phyloP scores from a whole-genome alignment of 2,329 filamentous ascomycete genomes.

The Neopestalotiopsis clavispora region DNA sequence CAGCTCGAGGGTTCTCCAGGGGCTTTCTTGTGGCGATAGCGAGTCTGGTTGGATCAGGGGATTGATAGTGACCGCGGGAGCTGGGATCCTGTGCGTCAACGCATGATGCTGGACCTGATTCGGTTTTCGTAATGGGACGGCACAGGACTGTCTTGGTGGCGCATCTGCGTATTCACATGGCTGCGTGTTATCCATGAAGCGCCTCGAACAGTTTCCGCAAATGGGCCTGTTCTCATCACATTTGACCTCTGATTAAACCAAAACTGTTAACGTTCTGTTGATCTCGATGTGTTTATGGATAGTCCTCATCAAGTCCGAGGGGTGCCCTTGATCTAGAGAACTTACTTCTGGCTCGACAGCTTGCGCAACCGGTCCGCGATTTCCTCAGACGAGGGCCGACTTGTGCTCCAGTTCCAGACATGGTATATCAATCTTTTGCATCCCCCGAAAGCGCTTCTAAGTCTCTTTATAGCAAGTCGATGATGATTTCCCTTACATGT shows the following conservation, averaged over 20 bases:
- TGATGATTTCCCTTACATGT: no score
- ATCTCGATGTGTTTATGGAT: neutral
- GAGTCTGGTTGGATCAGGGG: neutral
- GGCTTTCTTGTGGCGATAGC: neutral
- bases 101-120: no score
- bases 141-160: neutral
- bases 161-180: neutral
- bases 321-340: no score
- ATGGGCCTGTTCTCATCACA: conserved; percentile 4
- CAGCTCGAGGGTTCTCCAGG: conserved; percentile 17
- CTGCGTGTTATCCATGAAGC: neutral
- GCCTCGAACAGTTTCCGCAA: conserved; percentile 1
- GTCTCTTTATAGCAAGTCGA: no score
- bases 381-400: conserved; percentile 2
- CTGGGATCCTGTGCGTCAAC: no score
- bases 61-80: neutral
- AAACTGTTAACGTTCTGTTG: neutral
- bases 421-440: neutral
- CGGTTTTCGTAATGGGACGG: no score
- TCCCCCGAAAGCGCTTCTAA: no score
- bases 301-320: no score
- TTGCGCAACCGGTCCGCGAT: conserved; percentile 14
- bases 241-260: neutral
- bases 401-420: neutral
- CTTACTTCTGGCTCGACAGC: conserved; percentile 8